Conservation (phyloP, 129 eudicot species). For the Flaveria robusta region DNA sequence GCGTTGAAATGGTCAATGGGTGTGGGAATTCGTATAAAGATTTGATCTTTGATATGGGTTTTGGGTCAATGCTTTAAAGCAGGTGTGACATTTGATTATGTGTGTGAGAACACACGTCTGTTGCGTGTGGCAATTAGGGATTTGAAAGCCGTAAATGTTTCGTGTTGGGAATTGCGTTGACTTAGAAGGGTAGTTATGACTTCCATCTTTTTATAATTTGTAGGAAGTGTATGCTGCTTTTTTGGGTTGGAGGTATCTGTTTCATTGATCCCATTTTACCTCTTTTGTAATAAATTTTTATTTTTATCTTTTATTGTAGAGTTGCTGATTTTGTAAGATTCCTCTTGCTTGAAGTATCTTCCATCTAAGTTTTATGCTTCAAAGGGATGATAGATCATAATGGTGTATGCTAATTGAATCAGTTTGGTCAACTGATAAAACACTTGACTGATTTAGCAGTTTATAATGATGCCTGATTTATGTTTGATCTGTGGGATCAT, state of each 20-base stretch:
- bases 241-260: conserved; percentile 8
- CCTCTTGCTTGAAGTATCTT: conserved; percentile 38
- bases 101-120: neutral
- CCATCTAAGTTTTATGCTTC: conserved; percentile 19
- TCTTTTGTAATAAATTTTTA: conserved; percentile 11
- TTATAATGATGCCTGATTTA: conserved; percentile 25
- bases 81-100: conserved; percentile 23
- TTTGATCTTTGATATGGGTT: conserved; percentile 34
- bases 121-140: conserved; percentile 45
- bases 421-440: neutral
- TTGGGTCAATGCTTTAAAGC: conserved; percentile 1
- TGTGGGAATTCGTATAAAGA: conserved; percentile 24
- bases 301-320: conserved; percentile 9
- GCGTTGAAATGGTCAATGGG: too few relatives aligned
- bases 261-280: conserved; percentile 12
- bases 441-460: neutral
- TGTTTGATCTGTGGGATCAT: conserved; percentile 4
- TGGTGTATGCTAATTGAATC: conserved; percentile 4
- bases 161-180: conserved; percentile 41
- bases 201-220: conserved; percentile 23
- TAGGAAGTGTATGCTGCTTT: conserved; percentile 15
- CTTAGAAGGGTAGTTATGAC: conserved; percentile 36
- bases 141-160: conserved; percentile 36
- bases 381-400: conserved; percentile 25
- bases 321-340: conserved; percentile 29